A percentile compares a stretch with the other conserved stretches of the same genome.
Conservation (phyloP, 768 basidiomycete genomes). For the Boletellus emodensis region DNA sequence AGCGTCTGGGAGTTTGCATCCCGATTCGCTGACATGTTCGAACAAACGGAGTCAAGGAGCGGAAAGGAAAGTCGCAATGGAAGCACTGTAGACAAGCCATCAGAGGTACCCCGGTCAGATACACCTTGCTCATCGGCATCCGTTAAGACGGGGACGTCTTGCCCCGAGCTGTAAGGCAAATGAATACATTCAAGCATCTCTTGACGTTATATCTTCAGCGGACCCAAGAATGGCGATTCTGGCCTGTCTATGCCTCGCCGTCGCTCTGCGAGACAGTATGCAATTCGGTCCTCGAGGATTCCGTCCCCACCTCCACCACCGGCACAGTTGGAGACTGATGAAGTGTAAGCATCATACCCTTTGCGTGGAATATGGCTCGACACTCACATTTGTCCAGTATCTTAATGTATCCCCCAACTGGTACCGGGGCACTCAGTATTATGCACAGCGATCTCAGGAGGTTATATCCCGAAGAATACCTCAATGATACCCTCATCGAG, state of each 20-base stretch:
- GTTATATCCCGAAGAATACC: slow-evolving; percentile 73
- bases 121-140: slow-evolving; percentile 20
- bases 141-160: slow-evolving; percentile 5
- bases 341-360: slow-evolving; percentile 46
- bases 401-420: slow-evolving; percentile 67
- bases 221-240: slow-evolving; percentile 6
- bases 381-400: slow-evolving; percentile 42
- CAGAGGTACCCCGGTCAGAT: slow-evolving; percentile 8
- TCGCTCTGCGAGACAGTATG: slow-evolving; percentile 36
- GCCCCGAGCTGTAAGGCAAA: slow-evolving; percentile 16
- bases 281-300: slow-evolving; percentile 14
- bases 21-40: slow-evolving; percentile 13
- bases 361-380: slow-evolving; percentile 1
- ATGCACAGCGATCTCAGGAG: slow-evolving; percentile 75
- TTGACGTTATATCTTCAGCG: slow-evolving; percentile 9
- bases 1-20: slow-evolving; percentile 13
- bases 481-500: slow-evolving; percentile 96
- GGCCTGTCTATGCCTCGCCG: slow-evolving; percentile 16
- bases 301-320: slow-evolving; percentile 29
- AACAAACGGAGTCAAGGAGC: slow-evolving; percentile 5
- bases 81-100: not conserved
- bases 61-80: not conserved
- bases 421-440: slow-evolving; percentile 74
- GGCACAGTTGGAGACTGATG: slow-evolving; percentile 48
- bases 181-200: not conserved